Evolutionary conservation across 495 filamentous ascomycete species (phyloP), one percentile per base, ranked within the genome.

Genomic region (Daldinia grandis): DNA sequence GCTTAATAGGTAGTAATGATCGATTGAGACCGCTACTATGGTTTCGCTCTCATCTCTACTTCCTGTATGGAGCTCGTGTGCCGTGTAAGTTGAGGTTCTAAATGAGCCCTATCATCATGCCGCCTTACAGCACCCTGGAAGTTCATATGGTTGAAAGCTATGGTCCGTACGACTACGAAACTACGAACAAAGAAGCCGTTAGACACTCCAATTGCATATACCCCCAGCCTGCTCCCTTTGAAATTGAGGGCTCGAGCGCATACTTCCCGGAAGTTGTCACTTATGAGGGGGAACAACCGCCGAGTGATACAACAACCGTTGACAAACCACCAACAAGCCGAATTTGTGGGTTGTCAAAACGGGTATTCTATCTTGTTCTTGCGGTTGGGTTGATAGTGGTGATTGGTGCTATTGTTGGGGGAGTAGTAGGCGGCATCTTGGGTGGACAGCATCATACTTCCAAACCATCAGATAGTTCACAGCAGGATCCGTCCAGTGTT

Each of bases 71-170:
- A 27, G 17, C 6, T 14, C 19, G 14, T 54, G 37, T 37, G 21
- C 28, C 21, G 21, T 49, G 17, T 14, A n/a, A 10, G 27, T 31
- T 10, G 51, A 40, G 12, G 51, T 10, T 6, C 49, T 5, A 14
- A 8, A 24, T 19, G 15, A 44, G 15, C 12, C 37, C 17, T 50
- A 47, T 54, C 5, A 59, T 10, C 12, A 64, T 60, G 61, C 12
- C 17, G 19, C 31, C 53, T 5, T 64, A 69, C 35, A 70, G 67
- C 49, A 70, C 67, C 21, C 35, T 70, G 2, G 67, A 70, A 50
- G 62, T 65, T 28, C 37, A 17, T 8, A 5, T 1, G 21, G 42
- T 24, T 10, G 42, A 59, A 28, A 31, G 15, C 27, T 28, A 44
- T 33, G 10, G 42, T 2, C 42, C 19, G 12, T 49, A 62, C 28